These are phyloP conservation scores for Huntiella omanensis DNA, from an alignment of 2,329 filamentous ascomycete species.

Conservation along the genomic window DNA sequence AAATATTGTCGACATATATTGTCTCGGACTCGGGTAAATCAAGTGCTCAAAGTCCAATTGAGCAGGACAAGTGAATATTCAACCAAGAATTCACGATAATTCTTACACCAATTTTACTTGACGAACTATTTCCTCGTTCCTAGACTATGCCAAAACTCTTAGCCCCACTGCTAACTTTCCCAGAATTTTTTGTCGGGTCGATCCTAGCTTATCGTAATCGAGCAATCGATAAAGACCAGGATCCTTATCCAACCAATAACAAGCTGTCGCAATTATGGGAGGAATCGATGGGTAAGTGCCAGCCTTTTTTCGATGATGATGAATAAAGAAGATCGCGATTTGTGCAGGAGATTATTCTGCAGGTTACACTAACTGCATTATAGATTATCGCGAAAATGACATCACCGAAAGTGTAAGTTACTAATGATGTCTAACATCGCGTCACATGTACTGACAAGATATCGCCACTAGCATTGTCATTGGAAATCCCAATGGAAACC, in stretches of 20 bases:
- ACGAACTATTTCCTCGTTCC: background rate
- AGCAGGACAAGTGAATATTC: background rate
- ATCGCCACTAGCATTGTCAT: constrained; percentile 46
- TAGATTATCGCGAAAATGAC: background rate
- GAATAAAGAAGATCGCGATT: too few species aligned
- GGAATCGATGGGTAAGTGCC: background rate
- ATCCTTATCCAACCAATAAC: constrained; percentile 11
- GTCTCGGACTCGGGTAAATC: too few species aligned
- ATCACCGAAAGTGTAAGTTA: constrained; percentile 6
- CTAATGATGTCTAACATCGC: background rate
- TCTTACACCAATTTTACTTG: background rate
- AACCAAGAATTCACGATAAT: background rate
- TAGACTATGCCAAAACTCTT: too few species aligned
- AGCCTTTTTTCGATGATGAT: constrained; percentile 1
- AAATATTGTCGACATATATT: background rate
- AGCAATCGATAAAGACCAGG: constrained; percentile 4
- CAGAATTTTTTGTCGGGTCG: constrained; percentile 11
- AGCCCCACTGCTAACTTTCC: constrained; percentile 9
- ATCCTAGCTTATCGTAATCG: constrained; percentile 12
- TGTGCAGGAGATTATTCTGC: too few species aligned
- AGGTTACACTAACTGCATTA: too few species aligned
- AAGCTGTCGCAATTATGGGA: constrained; percentile 5
- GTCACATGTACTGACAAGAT: constrained; percentile 9
- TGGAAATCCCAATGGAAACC: constrained; percentile 63
- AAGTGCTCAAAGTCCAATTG: too few species aligned